Conservation (phyloP, 2,329 filamentous ascomycete species). For the Stemphylium lycopersici region DNA sequence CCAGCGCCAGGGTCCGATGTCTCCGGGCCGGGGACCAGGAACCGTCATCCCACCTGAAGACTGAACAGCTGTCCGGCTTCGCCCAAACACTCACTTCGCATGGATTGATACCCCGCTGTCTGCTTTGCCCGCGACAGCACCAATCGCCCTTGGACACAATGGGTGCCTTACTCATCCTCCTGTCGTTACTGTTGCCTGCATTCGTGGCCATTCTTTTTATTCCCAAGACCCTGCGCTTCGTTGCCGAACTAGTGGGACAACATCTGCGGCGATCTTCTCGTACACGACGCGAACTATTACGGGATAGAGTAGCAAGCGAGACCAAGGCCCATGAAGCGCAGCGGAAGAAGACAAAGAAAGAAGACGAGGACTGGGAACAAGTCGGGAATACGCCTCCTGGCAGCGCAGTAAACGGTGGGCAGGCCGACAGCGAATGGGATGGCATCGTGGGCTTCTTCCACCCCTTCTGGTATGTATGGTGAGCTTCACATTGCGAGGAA, state of each 20-base stretch:
- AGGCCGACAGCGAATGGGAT: constrained; percentile 68
- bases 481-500: background rate
- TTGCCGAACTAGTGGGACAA: constrained; percentile 36
- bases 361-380: constrained; percentile 74
- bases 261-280: constrained; percentile 41
- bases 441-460: constrained; percentile 96
- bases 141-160: constrained; percentile 26
- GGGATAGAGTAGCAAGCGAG: constrained; percentile 41
- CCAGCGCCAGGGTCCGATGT: constrained; percentile 22
- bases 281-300: constrained; percentile 41
- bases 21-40: constrained; percentile 24
- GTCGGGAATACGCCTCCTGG: constrained; percentile 62
- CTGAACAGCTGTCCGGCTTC: constrained; percentile 25
- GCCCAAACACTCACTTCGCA: constrained; percentile 10
- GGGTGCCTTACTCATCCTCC: constrained; percentile 30
- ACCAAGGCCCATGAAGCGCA: constrained; percentile 32
- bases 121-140: constrained; percentile 14
- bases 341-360: constrained; percentile 28
- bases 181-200: constrained; percentile 35
- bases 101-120: constrained; percentile 13
- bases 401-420: constrained; percentile 52
- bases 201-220: constrained; percentile 33
- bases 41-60: constrained; percentile 38
- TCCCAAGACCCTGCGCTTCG: constrained; percentile 34
- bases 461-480: constrained; percentile 78